Evolutionary conservation across 495 filamentous ascomycete species (phyloP).

Genomic region (Jackrogersella minutella): DNA sequence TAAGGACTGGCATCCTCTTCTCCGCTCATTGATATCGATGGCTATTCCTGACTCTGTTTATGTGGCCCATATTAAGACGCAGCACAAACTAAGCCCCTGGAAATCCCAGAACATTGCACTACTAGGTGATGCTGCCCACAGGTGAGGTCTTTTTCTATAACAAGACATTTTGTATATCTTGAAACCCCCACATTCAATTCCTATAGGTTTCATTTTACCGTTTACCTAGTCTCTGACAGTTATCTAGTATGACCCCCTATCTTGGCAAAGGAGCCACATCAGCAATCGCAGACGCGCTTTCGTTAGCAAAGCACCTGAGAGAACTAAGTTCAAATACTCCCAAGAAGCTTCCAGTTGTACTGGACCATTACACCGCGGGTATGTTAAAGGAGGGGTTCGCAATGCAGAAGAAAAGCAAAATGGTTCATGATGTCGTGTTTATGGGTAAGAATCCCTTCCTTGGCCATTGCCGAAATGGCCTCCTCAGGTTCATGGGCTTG

Average conservation of each 20-base stretch:
- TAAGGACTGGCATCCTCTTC: not conserved
- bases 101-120: not conserved
- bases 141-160: not conserved
- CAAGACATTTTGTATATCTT: not conserved
- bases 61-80: not conserved
- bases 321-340: not conserved
- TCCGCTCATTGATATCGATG: constrained; percentile 2
- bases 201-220: too few relatives aligned
- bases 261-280: not conserved
- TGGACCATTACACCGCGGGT: not conserved
- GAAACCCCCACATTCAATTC: too few relatives aligned
- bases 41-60: constrained; percentile 1
- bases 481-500: not conserved
- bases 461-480: not conserved
- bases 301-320: not conserved
- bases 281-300: not conserved
- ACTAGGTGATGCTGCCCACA: not conserved
- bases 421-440: not conserved
- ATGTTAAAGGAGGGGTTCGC: not conserved
- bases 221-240: not conserved
- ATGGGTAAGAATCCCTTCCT: not conserved
- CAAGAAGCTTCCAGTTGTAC: not conserved
- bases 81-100: not conserved
- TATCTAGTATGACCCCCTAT: not conserved
- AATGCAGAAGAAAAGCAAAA: constrained; percentile 4